Evolutionary conservation across 495 filamentous ascomycete species (phyloP).

Genomic region (Trichocladium antarcticum): DNA sequence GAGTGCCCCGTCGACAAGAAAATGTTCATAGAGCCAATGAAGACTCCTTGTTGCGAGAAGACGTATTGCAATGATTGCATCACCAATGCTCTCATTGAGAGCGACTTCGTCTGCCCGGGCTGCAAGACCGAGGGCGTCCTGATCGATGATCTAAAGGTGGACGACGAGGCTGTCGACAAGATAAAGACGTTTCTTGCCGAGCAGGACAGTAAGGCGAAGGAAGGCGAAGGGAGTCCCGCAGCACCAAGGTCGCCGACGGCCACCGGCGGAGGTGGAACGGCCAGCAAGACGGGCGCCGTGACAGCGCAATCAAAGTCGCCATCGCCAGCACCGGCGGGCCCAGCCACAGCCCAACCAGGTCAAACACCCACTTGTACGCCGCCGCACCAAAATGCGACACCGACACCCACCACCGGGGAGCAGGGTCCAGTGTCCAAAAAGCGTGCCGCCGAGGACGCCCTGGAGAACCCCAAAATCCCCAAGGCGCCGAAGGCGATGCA

Average conservation of each 20-base stretch:
- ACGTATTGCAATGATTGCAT: constrained; percentile 99
- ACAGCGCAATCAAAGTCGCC: constrained; percentile 31
- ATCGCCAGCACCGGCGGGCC: constrained; percentile 20
- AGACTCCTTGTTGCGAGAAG: constrained; percentile 94
- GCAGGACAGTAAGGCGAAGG: constrained; percentile 49
- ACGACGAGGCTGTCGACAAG: constrained; percentile 65
- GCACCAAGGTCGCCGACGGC: constrained; percentile 24
- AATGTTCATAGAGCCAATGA: constrained; percentile 92
- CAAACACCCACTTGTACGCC: constrained; percentile 2
- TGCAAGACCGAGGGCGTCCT: constrained; percentile 83
- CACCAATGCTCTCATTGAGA: constrained; percentile 91
- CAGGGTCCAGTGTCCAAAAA: constrained; percentile 51
- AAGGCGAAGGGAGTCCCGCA: constrained; percentile 25
- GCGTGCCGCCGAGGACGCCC: constrained; percentile 64
- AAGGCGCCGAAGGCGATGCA: constrained; percentile 51
- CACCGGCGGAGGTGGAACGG: constrained; percentile 12
- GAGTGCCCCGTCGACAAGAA: constrained; percentile 92
- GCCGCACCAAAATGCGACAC: constrained; percentile 12
- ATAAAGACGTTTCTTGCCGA: constrained; percentile 67
- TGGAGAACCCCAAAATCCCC: constrained; percentile 53
- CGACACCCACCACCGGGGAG: constrained; percentile 27
- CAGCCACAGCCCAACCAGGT: constrained; percentile 6
- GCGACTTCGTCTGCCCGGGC: constrained; percentile 88
- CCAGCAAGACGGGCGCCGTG: constrained; percentile 15
- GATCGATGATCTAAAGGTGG: constrained; percentile 77